Evolutionary conservation across 352 stramenopile species (phyloP), one percentile per base, ranked within the genome.

Genomic region (Halophytophthora batemanensis): DNA sequence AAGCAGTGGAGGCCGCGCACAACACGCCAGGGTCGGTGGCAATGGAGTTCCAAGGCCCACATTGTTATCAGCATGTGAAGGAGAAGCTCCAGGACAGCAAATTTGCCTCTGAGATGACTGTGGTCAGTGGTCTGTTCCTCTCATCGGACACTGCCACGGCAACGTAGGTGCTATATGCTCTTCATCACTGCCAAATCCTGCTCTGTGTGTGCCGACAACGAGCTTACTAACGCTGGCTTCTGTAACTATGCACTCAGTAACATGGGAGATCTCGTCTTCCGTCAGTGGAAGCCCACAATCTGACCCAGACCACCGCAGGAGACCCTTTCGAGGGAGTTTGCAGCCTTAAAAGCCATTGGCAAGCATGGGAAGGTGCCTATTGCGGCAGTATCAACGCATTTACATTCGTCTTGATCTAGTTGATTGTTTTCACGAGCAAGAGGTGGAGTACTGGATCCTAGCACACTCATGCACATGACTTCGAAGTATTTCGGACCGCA

Each of bases 31-130:
- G 72, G 1, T 87, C 74, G 1, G 68, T 87, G 14, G 42, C 74
- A 41, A 75, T 87, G 69, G 77, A 87, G 51, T 86, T 84, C 22
- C 74, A 86, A 23, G 71, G 77, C 0, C 7, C 40, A 0, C 19
- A 45, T 2, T 60, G 61, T 42, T 64, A 64, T 4, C 34, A 50
- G 10, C 56, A 68, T 17, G 50, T 59, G 5, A 42, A 40, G 0
- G 41, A 62, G 11, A 45, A 66, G 15, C 53, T 83, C 3, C 40
- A 70, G 46, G 47, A 17, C 8, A 35, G 52, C 18, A 43, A 28
- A 15, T 79, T 74, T 45, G 41, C 61, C 8, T 42, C 35, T 2
- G 64, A 72, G 14, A 15, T 50, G 2, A 39, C 49, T n/a, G 45
- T 34, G 13, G 46, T 40, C 1, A 60, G 49, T 41, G 23, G 31